Evolutionary conservation across 1,284 basidiomycete species (phyloP).

Genomic region (Prillingera fragicola): DNA sequence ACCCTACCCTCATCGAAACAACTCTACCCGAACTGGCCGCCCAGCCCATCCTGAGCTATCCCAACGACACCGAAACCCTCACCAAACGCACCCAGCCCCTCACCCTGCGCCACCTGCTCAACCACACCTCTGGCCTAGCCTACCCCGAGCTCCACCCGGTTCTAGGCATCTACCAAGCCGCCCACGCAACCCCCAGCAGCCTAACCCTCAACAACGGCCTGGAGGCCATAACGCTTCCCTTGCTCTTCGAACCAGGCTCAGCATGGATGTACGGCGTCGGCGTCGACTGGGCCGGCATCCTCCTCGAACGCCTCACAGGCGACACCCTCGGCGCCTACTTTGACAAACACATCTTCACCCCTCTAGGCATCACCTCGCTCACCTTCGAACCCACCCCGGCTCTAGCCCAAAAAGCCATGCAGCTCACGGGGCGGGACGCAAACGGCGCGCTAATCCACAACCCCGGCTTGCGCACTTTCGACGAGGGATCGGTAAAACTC

Average conservation of each 20-base stretch:
- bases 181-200: background rate
- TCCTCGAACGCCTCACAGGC: slow-evolving; percentile 33
- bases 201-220: slow-evolving; percentile 12
- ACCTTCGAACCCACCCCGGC: slow-evolving; percentile 30
- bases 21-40: slow-evolving; percentile 13
- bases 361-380: slow-evolving; percentile 26
- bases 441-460: no score
- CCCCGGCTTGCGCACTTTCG: no score
- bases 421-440: no score
- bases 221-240: slow-evolving; percentile 15
- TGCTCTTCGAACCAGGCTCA: slow-evolving; percentile 34
- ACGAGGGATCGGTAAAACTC: background rate
- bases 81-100: slow-evolving; percentile 4
- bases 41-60: slow-evolving; percentile 11
- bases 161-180: background rate
- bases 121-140: slow-evolving; percentile 13
- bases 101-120: slow-evolving; percentile 12
- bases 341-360: slow-evolving; percentile 33
- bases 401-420: no score
- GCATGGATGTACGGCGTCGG: slow-evolving; percentile 28
- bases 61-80: slow-evolving; percentile 3
- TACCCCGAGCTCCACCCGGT: slow-evolving; percentile 4
- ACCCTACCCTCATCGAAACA: slow-evolving; percentile 1
- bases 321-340: slow-evolving; percentile 34
- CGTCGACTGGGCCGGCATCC: slow-evolving; percentile 40